These are phyloP conservation scores for Hyaloperonospora brassicae DNA, from an alignment of 352 stramenopile genomes.

Conservation along the genomic window DNA sequence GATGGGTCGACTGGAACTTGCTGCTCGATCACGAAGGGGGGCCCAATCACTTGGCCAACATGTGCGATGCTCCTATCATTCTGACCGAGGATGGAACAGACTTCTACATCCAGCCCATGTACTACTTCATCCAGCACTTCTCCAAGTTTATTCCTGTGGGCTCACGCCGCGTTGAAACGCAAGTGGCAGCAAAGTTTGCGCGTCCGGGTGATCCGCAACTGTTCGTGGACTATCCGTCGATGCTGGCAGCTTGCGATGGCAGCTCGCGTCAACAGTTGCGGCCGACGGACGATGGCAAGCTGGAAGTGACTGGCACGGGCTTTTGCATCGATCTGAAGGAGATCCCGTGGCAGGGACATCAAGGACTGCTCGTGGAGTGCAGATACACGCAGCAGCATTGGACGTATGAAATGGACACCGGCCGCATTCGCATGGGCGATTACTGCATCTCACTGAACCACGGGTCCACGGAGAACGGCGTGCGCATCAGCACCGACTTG, in stretches of 20 bases:
- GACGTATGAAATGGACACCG: slow-evolving; percentile 40
- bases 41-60: slow-evolving; percentile 83
- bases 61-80: slow-evolving; percentile 76
- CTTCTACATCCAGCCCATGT: slow-evolving; percentile 83
- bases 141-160: slow-evolving; percentile 79
- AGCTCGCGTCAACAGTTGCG: slow-evolving; percentile 55
- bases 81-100: slow-evolving; percentile 51
- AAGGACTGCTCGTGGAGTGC: slow-evolving; percentile 63
- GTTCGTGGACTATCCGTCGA: slow-evolving; percentile 52
- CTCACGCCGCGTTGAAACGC: slow-evolving; percentile 54
- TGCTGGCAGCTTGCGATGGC: slow-evolving; percentile 51
- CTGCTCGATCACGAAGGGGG: slow-evolving; percentile 81
- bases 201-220: slow-evolving; percentile 57
- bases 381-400: slow-evolving; percentile 58
- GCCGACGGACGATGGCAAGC: slow-evolving; percentile 56
- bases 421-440: slow-evolving; percentile 48
- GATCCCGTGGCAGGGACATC: slow-evolving; percentile 45
- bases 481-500: slow-evolving; percentile 40
- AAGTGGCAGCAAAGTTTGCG: slow-evolving; percentile 40
- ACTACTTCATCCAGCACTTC: slow-evolving; percentile 89
- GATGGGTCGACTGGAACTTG: slow-evolving; percentile 92
- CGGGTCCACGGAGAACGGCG: slow-evolving; percentile 44
- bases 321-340: slow-evolving; percentile 56
- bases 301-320: slow-evolving; percentile 51
- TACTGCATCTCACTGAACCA: slow-evolving; percentile 67